Conservation (phyloP, 345 rosid species). For the Punica granatum region DNA sequence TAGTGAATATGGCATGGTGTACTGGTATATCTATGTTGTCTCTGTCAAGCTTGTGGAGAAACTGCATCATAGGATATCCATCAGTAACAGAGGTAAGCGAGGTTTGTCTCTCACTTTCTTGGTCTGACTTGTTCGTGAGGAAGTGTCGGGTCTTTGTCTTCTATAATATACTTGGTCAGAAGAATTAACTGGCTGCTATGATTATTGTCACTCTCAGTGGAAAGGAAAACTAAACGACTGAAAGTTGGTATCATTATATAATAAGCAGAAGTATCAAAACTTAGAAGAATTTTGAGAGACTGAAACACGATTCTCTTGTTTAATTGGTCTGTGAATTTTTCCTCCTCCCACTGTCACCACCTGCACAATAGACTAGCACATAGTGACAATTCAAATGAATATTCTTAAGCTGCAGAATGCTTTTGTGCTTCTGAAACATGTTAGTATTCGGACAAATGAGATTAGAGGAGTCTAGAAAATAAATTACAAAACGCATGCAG, state of each 20-base stretch:
- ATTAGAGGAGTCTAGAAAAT: background rate
- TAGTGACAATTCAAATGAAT: background rate
- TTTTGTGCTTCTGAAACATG: background rate
- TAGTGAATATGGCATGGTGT: constrained; percentile 87
- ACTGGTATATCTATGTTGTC: constrained; percentile 75
- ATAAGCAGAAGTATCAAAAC: background rate
- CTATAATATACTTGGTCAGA: no score
- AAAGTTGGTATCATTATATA: background rate
- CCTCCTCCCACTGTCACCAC: background rate
- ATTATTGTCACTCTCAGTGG: background rate
- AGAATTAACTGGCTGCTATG: background rate
- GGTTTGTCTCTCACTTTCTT: background rate
- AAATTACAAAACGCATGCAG: background rate
- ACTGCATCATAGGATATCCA: constrained; percentile 52
- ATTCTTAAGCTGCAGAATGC: background rate
- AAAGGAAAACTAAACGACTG: background rate
- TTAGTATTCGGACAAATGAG: background rate
- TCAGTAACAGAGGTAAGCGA: constrained; percentile 16
- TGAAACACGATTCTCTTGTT: background rate
- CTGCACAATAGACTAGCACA: background rate
- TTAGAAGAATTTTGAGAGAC: background rate
- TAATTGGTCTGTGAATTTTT: background rate
- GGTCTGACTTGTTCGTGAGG: background rate
- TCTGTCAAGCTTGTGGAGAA: constrained; percentile 78
- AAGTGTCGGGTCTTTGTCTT: background rate